A percentile compares a stretch with the other conserved stretches of the same genome.
phyloP scores from a whole-genome alignment of 2,329 filamentous ascomycete genomes.

The Xylariales sp. region DNA sequence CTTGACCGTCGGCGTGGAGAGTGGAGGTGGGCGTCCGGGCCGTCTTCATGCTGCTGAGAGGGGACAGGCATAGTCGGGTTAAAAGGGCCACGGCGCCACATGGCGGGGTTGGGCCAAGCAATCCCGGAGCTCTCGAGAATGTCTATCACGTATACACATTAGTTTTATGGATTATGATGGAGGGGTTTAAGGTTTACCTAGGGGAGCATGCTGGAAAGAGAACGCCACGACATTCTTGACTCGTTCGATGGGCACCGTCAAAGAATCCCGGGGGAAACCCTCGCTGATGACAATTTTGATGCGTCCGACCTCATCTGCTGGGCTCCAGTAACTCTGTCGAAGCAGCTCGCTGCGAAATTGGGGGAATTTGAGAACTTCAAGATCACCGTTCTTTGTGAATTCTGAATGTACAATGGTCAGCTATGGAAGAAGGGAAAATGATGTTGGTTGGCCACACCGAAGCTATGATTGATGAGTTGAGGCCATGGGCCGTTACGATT shows the following conservation, averaged over 20 bases:
- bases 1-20: slow-evolving; percentile 63
- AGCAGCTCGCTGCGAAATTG: slow-evolving; percentile 76
- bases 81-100: slow-evolving; percentile 69
- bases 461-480: slow-evolving; percentile 59
- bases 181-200: slow-evolving; percentile 62
- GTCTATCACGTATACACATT: slow-evolving; percentile 59
- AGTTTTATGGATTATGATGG: background rate
- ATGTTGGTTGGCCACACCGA: slow-evolving; percentile 51
- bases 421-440: slow-evolving; percentile 31
- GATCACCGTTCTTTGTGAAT: slow-evolving; percentile 67
- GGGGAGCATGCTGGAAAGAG: slow-evolving; percentile 85
- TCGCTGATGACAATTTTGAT: slow-evolving; percentile 83
- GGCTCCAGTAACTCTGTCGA: slow-evolving; percentile 76
- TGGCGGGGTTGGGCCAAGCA: slow-evolving; percentile 80
- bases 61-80: slow-evolving; percentile 56
- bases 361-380: slow-evolving; percentile 76
- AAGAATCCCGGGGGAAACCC: slow-evolving; percentile 69
- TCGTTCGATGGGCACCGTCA: slow-evolving; percentile 68
- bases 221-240: slow-evolving; percentile 81
- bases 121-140: slow-evolving; percentile 79
- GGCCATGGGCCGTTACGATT: slow-evolving; percentile 63
- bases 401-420: slow-evolving; percentile 51
- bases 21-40: slow-evolving; percentile 69
- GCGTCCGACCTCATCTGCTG: slow-evolving; percentile 76
- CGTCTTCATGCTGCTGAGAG: slow-evolving; percentile 57